These are phyloP conservation scores for Decorospora gaudefroyi DNA, from an alignment of 2,329 filamentous ascomycete genomes.

Conservation along the genomic window DNA sequence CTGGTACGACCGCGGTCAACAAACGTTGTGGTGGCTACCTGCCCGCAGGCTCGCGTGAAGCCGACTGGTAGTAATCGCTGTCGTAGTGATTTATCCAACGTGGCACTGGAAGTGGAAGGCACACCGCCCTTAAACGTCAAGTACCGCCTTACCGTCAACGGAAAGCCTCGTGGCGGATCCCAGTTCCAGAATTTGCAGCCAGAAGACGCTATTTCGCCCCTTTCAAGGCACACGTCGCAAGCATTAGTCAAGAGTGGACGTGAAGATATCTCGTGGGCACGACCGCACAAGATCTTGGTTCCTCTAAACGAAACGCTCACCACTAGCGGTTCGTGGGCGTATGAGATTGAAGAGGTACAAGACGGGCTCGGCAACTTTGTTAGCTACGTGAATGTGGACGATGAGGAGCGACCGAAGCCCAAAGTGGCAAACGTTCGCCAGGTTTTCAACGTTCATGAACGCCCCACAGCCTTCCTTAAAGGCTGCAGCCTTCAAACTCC, in stretches of 20 bases:
- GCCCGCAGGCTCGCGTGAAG: constrained; percentile 77
- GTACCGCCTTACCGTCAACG: constrained; percentile 87
- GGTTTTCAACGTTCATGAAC: constrained; percentile 81
- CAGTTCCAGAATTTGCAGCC: constrained; percentile 88
- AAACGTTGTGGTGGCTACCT: constrained; percentile 83
- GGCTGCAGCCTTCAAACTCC: constrained; percentile 81
- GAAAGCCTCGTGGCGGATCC: constrained; percentile 79
- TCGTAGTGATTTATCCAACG: constrained; percentile 82
- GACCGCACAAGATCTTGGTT: constrained; percentile 73
- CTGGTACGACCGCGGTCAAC: constrained; percentile 78
- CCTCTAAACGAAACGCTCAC: constrained; percentile 89
- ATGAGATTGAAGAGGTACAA: constrained; percentile 87
- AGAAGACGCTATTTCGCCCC: constrained; percentile 78
- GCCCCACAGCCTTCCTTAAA: constrained; percentile 71
- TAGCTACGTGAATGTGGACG: constrained; percentile 68
- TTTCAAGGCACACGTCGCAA: constrained; percentile 64
- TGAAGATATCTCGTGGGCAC: constrained; percentile 80
- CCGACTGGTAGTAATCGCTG: constrained; percentile 71
- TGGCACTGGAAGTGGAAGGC: constrained; percentile 81
- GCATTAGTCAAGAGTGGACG: constrained; percentile 62
- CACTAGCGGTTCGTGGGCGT: constrained; percentile 79
- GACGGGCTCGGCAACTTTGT: constrained; percentile 88
- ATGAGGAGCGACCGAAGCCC: constrained; percentile 65
- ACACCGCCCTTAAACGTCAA: constrained; percentile 90
- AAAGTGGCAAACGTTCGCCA: constrained; percentile 70